These are phyloP conservation scores for Thielaviopsis punctulata DNA, from an alignment of 2,329 filamentous ascomycete genomes.

Conservation along the genomic window DNA sequence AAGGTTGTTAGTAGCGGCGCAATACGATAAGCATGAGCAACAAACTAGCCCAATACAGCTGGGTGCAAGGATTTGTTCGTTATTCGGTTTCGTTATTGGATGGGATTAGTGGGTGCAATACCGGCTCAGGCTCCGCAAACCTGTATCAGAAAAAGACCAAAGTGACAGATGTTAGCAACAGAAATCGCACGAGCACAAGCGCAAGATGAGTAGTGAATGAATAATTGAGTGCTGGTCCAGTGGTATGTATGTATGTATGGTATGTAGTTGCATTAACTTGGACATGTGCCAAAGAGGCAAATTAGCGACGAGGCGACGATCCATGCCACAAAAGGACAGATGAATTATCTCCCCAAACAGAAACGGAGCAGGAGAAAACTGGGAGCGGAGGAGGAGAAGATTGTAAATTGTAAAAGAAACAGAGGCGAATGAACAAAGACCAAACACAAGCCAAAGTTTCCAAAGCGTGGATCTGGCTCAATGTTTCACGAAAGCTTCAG, in stretches of 20 bases:
- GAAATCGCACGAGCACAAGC: slow-evolving; percentile 7
- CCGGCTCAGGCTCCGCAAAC: slow-evolving; percentile 60
- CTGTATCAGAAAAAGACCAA: slow-evolving; percentile 21
- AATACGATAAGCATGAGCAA: neutral
- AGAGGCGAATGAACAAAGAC: too few species aligned
- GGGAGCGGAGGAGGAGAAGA: too few species aligned
- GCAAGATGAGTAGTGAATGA: too few species aligned
- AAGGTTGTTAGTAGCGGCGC: neutral
- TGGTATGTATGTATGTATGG: neutral
- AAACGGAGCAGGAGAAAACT: neutral
- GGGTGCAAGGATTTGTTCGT: neutral
- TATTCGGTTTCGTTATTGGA: neutral
- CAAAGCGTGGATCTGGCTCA: neutral
- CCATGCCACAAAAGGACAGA: neutral
- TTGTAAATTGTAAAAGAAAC: too few species aligned
- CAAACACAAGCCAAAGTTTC: neutral
- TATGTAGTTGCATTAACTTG: neutral
- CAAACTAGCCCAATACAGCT: neutral
- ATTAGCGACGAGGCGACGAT: neutral
- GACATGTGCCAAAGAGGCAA: neutral
- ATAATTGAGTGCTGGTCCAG: slow-evolving; percentile 10
- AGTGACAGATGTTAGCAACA: slow-evolving; percentile 5
- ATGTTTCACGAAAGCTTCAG: slow-evolving; percentile 9
- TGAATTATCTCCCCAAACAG: too few species aligned
- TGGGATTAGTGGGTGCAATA: slow-evolving; percentile 20